Base-by-base conservation (phyloP, 169 alveolate genomes). In the Babesia caballi region DNA sequence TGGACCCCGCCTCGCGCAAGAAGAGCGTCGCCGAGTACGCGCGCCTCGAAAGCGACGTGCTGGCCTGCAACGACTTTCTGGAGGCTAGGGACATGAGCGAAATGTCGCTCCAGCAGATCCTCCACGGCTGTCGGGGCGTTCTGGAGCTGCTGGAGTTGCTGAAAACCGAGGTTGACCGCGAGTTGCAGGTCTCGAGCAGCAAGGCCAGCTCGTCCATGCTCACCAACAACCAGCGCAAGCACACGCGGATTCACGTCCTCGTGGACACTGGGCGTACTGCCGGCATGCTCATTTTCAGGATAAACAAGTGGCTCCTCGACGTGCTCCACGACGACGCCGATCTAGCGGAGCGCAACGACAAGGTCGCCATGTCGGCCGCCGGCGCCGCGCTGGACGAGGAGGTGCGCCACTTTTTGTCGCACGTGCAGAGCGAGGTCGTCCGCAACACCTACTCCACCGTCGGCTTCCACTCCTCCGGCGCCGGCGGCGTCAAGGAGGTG, bases 201-300 rank as follows among this genome's bases (percentile, higher is more conserved):
- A 60, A 49, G 36, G 30, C 60, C 40, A 50, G 21, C 19, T 15
- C 25, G 25, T 32, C 38, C 15, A 36, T 32, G 2, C 44, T 38
- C 15, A 12, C 38, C 35, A 28, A 2, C 28, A 27, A 17, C 27
- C 41, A 50, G 6, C 0, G 47, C 6, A 59, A 60, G 46, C 19
- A 59, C 32, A 5, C 49, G 2, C 58, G 73, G 36, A 61, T 71
- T 27, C 71, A 67, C 33, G 74, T 78, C 19, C 60, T 78, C 17
- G 76, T 78, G 9, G 86, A 78, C 40, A 78, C 67, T 35, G 66
- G 60, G 2, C 7, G 63, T 1, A 51, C 82, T 1, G 41, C 74
- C 8, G 82, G 82, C 1, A 40, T 71, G 14, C 28, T 58, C 2
- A 47, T 71, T 1, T 58, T 46, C 15, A 71, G 44, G 40, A 36